Conservation (phyloP, 176 grass and related monocot genomes). For the Zizania latifolia region DNA sequence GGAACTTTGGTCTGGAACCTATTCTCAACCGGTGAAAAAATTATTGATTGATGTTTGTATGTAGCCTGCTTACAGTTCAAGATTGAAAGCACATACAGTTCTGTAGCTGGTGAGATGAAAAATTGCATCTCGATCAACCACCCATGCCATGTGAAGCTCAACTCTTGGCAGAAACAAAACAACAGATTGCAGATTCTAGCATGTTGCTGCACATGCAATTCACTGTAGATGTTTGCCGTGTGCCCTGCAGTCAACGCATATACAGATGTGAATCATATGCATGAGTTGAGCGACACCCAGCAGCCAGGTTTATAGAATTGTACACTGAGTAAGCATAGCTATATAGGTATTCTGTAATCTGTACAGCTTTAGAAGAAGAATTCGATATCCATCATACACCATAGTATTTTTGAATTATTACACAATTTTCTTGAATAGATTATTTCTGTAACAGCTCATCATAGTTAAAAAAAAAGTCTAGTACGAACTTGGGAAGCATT, state of each 20-base stretch:
- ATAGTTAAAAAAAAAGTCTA: too few species aligned
- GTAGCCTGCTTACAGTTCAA: slow-evolving; percentile 16
- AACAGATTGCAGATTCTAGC: not conserved
- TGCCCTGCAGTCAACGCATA: too few species aligned
- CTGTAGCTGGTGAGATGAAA: not conserved
- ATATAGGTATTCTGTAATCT: slow-evolving; percentile 30
- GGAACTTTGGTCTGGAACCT: slow-evolving; percentile 90
- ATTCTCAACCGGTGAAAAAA: slow-evolving; percentile 94
- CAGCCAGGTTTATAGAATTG: not conserved
- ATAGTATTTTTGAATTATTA: slow-evolving; percentile 23
- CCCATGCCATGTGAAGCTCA: slow-evolving; percentile 13
- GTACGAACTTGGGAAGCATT: too few species aligned
- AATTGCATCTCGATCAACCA: not conserved
- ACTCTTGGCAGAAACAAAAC: not conserved
- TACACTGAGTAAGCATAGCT: too few species aligned
- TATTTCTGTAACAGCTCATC: slow-evolving; percentile 28
- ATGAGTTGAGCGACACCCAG: not conserved
- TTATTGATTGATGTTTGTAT: slow-evolving; percentile 61
- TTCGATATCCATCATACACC: slow-evolving; percentile 14
- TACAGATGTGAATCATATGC: not conserved
- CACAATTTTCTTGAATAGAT: not conserved
- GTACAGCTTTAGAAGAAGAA: slow-evolving; percentile 30
- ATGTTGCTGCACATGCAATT: not conserved
- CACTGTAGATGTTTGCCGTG: not conserved
- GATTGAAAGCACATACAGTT: not conserved